These are phyloP conservation scores for Lentinula edodes DNA, from an alignment of 768 basidiomycete genomes.

Conservation along the genomic window DNA sequence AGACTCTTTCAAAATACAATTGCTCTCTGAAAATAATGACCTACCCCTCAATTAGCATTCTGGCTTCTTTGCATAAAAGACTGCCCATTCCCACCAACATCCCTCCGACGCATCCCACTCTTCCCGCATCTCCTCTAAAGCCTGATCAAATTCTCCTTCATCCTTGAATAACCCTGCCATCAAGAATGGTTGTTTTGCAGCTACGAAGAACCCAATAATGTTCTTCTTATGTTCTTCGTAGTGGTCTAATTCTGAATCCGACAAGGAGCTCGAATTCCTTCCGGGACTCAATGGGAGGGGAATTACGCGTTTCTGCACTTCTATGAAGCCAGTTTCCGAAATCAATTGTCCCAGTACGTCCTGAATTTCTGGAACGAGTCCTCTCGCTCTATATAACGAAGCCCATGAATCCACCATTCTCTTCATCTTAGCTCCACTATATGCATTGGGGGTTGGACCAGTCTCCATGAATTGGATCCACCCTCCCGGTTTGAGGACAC, in stretches of 20 bases:
- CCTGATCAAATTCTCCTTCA: not conserved
- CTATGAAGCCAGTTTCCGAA: not conserved
- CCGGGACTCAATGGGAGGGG: not conserved
- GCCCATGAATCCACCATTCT: not conserved
- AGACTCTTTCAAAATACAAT: too few species aligned
- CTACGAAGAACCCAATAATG: not conserved
- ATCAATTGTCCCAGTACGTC: not conserved
- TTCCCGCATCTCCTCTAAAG: not conserved
- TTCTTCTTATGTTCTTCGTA: not conserved
- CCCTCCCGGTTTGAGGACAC: not conserved
- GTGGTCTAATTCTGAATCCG: not conserved
- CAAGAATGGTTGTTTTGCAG: not conserved
- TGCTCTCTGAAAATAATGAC: too few species aligned
- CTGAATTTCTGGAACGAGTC: not conserved
- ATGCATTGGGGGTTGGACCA: not conserved
- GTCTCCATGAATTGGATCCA: not conserved
- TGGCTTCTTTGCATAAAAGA: not conserved
- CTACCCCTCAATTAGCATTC: not conserved
- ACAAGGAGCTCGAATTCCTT: not conserved
- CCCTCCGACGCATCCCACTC: not conserved
- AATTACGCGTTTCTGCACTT: not conserved
- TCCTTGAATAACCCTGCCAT: not conserved
- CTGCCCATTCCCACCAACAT: not conserved
- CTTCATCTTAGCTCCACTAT: not conserved
- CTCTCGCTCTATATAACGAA: not conserved